Evolutionary conservation across 257 asterid genomes (phyloP).

Genomic region (Anisodus tanguticus): DNA sequence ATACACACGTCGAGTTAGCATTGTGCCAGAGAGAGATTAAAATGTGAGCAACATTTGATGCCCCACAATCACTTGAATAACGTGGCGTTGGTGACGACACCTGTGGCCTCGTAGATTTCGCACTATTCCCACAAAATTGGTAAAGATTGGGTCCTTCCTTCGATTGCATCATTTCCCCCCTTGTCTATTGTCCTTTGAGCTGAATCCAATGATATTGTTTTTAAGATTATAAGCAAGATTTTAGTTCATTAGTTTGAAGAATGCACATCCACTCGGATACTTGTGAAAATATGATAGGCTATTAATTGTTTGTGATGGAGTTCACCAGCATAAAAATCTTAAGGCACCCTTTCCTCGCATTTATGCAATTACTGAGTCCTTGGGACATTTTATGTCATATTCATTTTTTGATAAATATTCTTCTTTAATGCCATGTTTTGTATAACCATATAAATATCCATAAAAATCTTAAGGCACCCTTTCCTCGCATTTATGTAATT

Average conservation of each 20-base stretch:
- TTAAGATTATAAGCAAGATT: too few species aligned
- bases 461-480: not conserved
- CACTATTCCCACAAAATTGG: not conserved
- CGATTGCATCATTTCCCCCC: not conserved
- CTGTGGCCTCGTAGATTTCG: not conserved
- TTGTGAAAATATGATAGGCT: not conserved
- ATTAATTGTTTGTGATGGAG: not conserved
- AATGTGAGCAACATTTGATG: not conserved
- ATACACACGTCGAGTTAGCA: slow-evolving; percentile 8
- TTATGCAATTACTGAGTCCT: not conserved
- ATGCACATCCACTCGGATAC: not conserved
- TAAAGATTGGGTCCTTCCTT: not conserved
- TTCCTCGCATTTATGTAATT: not conserved
- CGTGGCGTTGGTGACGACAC: not conserved
- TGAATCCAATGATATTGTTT: not conserved
- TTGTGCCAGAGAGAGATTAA: not conserved
- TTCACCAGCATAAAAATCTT: not conserved
- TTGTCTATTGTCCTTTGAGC: not conserved
- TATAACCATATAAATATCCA: not conserved
- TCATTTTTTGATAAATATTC: too few species aligned
- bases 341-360: not conserved
- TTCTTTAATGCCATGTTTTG: too few species aligned
- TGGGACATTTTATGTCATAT: too few species aligned
- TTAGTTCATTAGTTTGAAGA: too few species aligned
- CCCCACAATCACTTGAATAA: not conserved